Base-by-base conservation (phyloP, 768 basidiomycete species). In the Kwoniella botswanensis region DNA sequence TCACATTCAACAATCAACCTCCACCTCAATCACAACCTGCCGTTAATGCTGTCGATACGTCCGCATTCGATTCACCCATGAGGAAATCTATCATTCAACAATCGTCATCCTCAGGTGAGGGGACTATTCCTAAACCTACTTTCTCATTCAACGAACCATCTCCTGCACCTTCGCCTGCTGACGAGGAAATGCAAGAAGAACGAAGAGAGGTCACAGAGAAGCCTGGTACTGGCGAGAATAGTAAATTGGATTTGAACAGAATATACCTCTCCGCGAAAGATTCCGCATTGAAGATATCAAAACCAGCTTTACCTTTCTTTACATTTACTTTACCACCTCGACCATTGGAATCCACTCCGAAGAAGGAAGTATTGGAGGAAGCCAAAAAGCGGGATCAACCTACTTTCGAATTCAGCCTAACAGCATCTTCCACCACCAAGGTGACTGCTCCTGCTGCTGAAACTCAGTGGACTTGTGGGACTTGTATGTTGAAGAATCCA, bases 391-490 rank as follows among this genome's bases (percentile, higher is more conserved):
- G 61, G 46, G 21, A 17, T 11, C 21, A 41, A 13, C 42, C 60
- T 12, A 54, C 58, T 4, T 78, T 63, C 57, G 35, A 13, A 11
- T 76, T 76, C 59, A 71, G 63, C 18, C 42, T 73, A 21, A 41
- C 70, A 5, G 6, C 65, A 21, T 24, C 57, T 18, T 24, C 68
- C 4, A 15, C 71, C 22, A 13, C 53, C 15, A n/a, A 52, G 17
- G 61, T 54, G 12, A 15, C 66, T 22, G 24, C n/a, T 21, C 13
- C 68, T 35, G 64, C 71, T 57, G 53, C 67, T 58, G 69, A 22
- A n/a, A 54, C 61, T 21, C 67, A 55, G 10, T 92, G 91, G 91
- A 87, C 73, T 17, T 92, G 91, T 77, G 82, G 80, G 0, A 74
- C 80, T 3, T 93, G 92, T 71, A 84, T 82, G 78, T 74, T 86